Evolutionary conservation across 805 yeast species (phyloP).

Genomic region (Candida silvatica): DNA sequence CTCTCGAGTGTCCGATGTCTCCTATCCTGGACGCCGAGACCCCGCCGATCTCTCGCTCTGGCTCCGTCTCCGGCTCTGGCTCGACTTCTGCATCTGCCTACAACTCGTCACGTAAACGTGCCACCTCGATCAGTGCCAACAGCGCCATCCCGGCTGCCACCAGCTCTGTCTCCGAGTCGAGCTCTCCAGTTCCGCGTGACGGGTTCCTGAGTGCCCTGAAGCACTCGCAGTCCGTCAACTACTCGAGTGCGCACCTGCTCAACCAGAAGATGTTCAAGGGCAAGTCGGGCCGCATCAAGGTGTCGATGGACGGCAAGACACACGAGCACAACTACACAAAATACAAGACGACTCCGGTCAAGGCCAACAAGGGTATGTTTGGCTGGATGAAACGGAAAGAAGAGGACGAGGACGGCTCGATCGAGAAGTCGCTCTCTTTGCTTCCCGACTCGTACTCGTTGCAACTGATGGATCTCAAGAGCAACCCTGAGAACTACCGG

Average conservation of each 20-base stretch:
- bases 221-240: conserved; percentile 20
- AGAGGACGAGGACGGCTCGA: conserved; percentile 15
- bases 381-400: conserved; percentile 27
- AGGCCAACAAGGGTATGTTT: conserved; percentile 19
- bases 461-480: conserved; percentile 25
- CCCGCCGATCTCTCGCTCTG: conserved; percentile 5
- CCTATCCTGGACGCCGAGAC: conserved; percentile 2
- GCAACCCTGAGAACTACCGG: conserved; percentile 28
- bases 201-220: conserved; percentile 10
- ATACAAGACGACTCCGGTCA: conserved; percentile 24
- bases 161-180: not conserved
- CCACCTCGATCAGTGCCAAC: not conserved
- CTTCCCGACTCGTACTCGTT: conserved; percentile 28
- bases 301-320: conserved; percentile 21
- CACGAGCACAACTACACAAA: conserved; percentile 28
- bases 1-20: conserved; percentile 2
- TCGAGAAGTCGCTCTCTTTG: conserved; percentile 26
- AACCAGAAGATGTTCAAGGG: conserved; percentile 17
- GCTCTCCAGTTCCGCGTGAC: conserved; percentile 1
- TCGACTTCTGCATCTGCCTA: conserved; percentile 7
- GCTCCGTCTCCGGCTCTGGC: conserved; percentile 13
- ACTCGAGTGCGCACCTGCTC: conserved; percentile 13
- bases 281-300: conserved; percentile 21
- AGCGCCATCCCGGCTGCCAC: not conserved
- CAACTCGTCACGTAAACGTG: not conserved